phyloP scores from a whole-genome alignment of 129 eudicot species.

The Lactuca sativa region DNA sequence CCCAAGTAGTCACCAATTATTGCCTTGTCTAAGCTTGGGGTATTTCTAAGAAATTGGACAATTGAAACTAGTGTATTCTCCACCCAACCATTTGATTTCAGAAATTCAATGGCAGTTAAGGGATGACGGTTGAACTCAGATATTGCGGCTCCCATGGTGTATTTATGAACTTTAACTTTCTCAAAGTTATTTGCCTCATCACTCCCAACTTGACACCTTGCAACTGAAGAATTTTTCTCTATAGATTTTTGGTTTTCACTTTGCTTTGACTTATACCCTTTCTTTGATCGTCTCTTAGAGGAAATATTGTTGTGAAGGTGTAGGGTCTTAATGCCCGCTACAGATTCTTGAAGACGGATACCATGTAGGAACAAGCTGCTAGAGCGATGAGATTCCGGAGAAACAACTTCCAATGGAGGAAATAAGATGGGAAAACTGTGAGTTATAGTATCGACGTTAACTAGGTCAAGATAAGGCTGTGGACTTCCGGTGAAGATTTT shows the following conservation, averaged over 20 bases:
- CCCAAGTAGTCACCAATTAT: slow-evolving; percentile 98
- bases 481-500: no score
- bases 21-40: slow-evolving; percentile 86
- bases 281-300: no score
- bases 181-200: slow-evolving; percentile 75
- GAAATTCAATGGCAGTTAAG: slow-evolving; percentile 66
- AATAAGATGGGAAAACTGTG: no score
- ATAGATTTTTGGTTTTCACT: slow-evolving; percentile 37
- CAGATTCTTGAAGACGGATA: no score
- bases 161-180: slow-evolving; percentile 90
- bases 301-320: no score
- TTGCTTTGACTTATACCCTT: slow-evolving; percentile 45
- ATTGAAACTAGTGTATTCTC: slow-evolving; percentile 86
- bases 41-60: slow-evolving; percentile 79
- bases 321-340: no score
- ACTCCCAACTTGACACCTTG: slow-evolving; percentile 46
- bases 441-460: no score
- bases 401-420: no score
- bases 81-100: slow-evolving; percentile 72
- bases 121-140: slow-evolving; percentile 90
- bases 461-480: no score
- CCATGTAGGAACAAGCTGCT: no score
- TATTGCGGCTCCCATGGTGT: slow-evolving; percentile 86
- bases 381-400: no score
- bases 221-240: slow-evolving; percentile 45